These are phyloP conservation scores for Iberis amara DNA, from an alignment of 441 rosid genomes.

Conservation along the genomic window DNA sequence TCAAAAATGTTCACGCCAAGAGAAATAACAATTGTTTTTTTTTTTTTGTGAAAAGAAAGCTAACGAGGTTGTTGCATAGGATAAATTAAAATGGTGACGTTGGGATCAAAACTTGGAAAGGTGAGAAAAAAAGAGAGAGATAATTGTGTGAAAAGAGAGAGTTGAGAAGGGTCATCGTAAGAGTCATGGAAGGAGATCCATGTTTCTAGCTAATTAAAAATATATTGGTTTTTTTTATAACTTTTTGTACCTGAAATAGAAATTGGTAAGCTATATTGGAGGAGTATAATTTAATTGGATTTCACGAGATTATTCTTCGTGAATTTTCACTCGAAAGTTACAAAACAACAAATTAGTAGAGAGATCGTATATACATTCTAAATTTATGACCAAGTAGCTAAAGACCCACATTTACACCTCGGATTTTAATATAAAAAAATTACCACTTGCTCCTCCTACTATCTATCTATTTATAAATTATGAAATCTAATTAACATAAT, in stretches of 20 bases:
- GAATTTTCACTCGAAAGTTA: not conserved
- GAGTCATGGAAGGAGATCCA: slow-evolving; percentile 41
- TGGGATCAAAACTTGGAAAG: slow-evolving; percentile 19
- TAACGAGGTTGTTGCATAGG: slow-evolving; percentile 24
- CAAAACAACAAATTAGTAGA: too few relatives aligned
- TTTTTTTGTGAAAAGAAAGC: slow-evolving; percentile 5
- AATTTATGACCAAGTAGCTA: too few relatives aligned
- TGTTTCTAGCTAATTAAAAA: slow-evolving; percentile 40
- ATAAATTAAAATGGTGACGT: slow-evolving; percentile 21
- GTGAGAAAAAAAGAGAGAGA: slow-evolving; percentile 19
- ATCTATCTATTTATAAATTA: too few relatives aligned
- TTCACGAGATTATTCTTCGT: not conserved
- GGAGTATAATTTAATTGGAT: slow-evolving; percentile 21
- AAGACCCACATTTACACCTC: too few relatives aligned
- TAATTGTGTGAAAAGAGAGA: slow-evolving; percentile 21
- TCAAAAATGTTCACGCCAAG: not conserved
- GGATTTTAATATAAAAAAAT: too few relatives aligned
- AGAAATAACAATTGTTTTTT: not conserved
- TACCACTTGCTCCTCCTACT: too few relatives aligned
- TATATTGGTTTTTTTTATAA: slow-evolving; percentile 21
- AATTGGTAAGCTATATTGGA: slow-evolving; percentile 28
- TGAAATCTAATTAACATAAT: too few relatives aligned
- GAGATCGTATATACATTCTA: too few relatives aligned
- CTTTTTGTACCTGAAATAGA: slow-evolving; percentile 20
- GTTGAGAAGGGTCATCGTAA: slow-evolving; percentile 30